A percentile compares a stretch with the other conserved stretches of the same genome.
phyloP scores from a whole-genome alignment of 139 green algal genomes.

The Pleodorina starrii region DNA sequence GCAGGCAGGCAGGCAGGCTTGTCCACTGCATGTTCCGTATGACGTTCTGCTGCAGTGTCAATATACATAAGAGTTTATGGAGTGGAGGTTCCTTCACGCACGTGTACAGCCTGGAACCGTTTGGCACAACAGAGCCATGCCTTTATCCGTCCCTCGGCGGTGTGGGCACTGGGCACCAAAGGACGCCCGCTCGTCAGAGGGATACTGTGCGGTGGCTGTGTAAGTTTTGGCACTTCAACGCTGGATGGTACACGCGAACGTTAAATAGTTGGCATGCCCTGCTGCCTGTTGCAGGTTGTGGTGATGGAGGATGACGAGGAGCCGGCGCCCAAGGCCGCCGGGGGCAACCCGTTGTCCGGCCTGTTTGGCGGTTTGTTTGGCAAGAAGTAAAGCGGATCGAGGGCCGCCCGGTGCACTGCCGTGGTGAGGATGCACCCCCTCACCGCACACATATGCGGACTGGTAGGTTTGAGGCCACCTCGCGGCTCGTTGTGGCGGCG shows the following conservation, averaged over 20 bases:
- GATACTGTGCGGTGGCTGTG: too few species aligned
- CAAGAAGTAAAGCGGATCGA: conserved; percentile 20
- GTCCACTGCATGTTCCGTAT: neutral
- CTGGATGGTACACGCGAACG: neutral
- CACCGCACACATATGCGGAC: too few species aligned
- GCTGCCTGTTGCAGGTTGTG: neutral
- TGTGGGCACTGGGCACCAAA: too few species aligned
- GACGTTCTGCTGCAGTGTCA: neutral
- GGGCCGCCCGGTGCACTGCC: neutral
- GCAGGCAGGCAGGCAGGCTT: neutral
- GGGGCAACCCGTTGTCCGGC: conserved; percentile 32
- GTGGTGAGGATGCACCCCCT: too few species aligned
- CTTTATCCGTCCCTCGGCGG: too few species aligned
- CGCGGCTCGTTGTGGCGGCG: too few species aligned
- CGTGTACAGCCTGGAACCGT: too few species aligned
- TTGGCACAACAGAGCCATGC: too few species aligned
- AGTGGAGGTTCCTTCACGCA: too few species aligned
- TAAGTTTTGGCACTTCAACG: too few species aligned
- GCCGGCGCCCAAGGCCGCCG: neutral
- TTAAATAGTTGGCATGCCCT: neutral
- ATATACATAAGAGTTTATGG: neutral
- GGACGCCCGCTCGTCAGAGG: too few species aligned
- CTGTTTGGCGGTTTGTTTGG: conserved; percentile 35
- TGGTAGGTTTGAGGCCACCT: too few species aligned
- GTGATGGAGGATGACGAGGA: conserved; percentile 12